These are phyloP conservation scores for Fomitopsis betulina DNA, from an alignment of 1,284 basidiomycete genomes.

Conservation along the genomic window DNA sequence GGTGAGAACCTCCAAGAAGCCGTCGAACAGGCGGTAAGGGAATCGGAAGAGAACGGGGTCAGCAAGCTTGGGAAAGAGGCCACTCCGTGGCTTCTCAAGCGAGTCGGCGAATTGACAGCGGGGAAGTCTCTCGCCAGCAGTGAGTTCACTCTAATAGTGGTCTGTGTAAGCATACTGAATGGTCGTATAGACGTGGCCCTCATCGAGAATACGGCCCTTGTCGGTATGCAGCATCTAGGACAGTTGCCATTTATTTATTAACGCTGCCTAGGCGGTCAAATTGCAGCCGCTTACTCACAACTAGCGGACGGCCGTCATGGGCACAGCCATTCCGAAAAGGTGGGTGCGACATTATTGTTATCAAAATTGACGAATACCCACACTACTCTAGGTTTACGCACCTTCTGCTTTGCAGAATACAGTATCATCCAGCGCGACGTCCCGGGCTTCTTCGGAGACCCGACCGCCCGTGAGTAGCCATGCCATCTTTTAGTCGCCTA, in stretches of 20 bases:
- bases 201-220: conserved; percentile 86
- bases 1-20: conserved; percentile 74
- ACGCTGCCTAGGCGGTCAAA: conserved; percentile 54
- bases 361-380: background rate
- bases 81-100: conserved; percentile 91
- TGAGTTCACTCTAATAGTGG: conserved; percentile 30
- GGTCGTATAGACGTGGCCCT: conserved; percentile 71
- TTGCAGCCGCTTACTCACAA: conserved; percentile 76
- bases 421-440: too few relatives aligned
- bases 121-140: conserved; percentile 74
- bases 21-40: conserved; percentile 83
- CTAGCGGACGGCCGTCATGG: conserved; percentile 30
- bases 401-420: background rate
- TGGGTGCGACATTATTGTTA: background rate
- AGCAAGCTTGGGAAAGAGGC: conserved; percentile 85
- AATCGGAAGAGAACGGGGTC: conserved; percentile 82
- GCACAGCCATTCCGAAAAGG: background rate
- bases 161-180: background rate
- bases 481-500: background rate
- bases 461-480: background rate
- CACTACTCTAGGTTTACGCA: background rate
- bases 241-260: background rate
- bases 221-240: conserved; percentile 49
- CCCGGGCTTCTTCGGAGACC: background rate
- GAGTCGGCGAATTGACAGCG: conserved; percentile 79